Conservation (phyloP, 192 early-diverging fungal genomes). For the Geosiphon pyriformis region DNA sequence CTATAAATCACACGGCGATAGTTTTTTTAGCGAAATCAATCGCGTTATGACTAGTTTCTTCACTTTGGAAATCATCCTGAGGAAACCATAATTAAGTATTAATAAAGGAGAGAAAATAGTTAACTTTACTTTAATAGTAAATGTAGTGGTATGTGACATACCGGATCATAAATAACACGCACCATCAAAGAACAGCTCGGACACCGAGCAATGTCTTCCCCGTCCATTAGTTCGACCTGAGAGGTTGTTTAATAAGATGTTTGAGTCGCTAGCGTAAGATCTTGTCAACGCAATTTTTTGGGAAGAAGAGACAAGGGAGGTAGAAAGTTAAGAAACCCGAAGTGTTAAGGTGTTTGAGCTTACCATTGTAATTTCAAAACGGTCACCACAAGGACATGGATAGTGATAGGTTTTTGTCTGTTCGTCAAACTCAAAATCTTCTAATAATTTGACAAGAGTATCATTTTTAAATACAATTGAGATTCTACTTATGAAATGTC, state of each 20-base stretch:
- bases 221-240: conserved; percentile 67
- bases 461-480: conserved; percentile 21
- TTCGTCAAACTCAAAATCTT: conserved; percentile 93
- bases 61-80: conserved; percentile 14
- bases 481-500: not conserved
- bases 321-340: conserved; percentile 10
- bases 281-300: no score
- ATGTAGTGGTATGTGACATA: not conserved
- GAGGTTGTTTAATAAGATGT: not conserved
- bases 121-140: not conserved
- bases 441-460: conserved; percentile 31
- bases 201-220: conserved; percentile 86
- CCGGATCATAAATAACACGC: conserved; percentile 84
- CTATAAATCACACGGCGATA: no score
- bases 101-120: not conserved
- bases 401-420: conserved; percentile 78
- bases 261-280: no score
- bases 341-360: not conserved
- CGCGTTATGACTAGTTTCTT: no score
- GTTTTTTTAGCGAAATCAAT: no score
- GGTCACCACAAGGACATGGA: conserved; percentile 97
- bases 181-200: conserved; percentile 91
- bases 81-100: not conserved
- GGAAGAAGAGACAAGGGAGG: no score
- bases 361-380: conserved; percentile 79